phyloP scores from a whole-genome alignment of 768 basidiomycete genomes.

The Boletus vinaceobasis region DNA sequence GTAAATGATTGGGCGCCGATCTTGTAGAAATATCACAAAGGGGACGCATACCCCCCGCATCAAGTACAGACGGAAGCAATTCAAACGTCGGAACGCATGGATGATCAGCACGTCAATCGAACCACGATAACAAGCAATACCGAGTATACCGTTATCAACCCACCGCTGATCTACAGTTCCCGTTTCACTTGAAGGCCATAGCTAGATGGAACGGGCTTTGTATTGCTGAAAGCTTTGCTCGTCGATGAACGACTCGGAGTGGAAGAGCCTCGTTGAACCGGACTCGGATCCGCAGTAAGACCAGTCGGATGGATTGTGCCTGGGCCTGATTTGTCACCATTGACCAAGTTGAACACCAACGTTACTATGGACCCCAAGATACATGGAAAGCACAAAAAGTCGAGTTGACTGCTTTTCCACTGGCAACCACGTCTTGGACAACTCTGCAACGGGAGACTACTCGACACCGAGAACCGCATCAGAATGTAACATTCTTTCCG shows the following conservation, averaged over 20 bases:
- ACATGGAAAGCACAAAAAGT: not conserved
- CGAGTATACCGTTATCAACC: not conserved
- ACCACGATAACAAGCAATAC: not conserved
- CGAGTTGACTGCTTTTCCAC: not conserved
- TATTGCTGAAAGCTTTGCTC: not conserved
- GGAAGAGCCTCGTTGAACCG: not conserved
- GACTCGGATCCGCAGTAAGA: not conserved
- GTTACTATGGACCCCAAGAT: too few relatives aligned
- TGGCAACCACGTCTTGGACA: not conserved
- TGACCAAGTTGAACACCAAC: not conserved
- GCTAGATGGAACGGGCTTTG: not conserved
- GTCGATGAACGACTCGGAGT: not conserved
- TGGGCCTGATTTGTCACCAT: not conserved
- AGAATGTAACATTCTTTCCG: not conserved
- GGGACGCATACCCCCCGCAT: not conserved
- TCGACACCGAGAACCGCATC: too few relatives aligned
- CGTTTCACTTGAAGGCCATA: not conserved
- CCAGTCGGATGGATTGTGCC: not conserved
- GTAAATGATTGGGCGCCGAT: not conserved
- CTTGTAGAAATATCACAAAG: not conserved
- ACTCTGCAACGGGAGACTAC: too few relatives aligned
- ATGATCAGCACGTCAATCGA: not conserved
- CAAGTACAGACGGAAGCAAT: too few relatives aligned
- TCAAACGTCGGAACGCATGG: not conserved
- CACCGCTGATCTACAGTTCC: too few relatives aligned